Base-by-base conservation (phyloP, 371 early-diverging fungal species). In the Mortierella sp. region DNA sequence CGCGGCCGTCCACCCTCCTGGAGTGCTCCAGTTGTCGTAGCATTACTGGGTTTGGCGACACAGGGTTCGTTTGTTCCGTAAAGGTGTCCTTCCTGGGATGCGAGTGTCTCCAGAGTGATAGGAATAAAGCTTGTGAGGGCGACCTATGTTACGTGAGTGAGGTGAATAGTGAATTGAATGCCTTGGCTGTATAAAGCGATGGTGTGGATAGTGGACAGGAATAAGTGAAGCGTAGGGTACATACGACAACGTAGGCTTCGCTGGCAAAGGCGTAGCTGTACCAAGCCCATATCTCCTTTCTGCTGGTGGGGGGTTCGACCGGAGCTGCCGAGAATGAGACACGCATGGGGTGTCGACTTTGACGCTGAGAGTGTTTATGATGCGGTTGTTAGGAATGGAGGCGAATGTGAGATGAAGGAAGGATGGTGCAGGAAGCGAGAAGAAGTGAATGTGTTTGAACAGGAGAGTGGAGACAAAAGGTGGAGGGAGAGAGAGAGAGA, bases 51-150 rank as follows among this genome's bases (percentile, higher is more conserved):
- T 10, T 44, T 76, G 5, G 75, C 72, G 29, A 70, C 49, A 68
- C 87, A 87, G 12, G 87, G 81, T 46, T 78, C 79, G 60, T 74
- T 75, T 16, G 78, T 87, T 18, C 82, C 87, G 54, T 78, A 83
- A 24, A 87, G 77, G 70, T 80, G 83, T 10, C 87, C 87, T 44
- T 83, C 56, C 55, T 83, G 79, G 3, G 75, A 76, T 5, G 87
- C 83, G 18, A 87, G 72, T n/a, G 78, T 77, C 29, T 83, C 87
- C n/a, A 87, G 72, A 27, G 87, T 87, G 74, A 87, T 83, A 11
- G 87, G 87, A 29, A 87, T 87, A 16, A 87, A 87, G 72, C 80
- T 87, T 0, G 87, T 81, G 58, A 87, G 75, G 10, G 83, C 83
- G 5, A 87, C 87, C 85, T 85, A 60, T 27, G 27, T 32, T 12